These are phyloP conservation scores for Phytophthora aleatoria DNA, from an alignment of 352 stramenopile species.

Conservation along the genomic window DNA sequence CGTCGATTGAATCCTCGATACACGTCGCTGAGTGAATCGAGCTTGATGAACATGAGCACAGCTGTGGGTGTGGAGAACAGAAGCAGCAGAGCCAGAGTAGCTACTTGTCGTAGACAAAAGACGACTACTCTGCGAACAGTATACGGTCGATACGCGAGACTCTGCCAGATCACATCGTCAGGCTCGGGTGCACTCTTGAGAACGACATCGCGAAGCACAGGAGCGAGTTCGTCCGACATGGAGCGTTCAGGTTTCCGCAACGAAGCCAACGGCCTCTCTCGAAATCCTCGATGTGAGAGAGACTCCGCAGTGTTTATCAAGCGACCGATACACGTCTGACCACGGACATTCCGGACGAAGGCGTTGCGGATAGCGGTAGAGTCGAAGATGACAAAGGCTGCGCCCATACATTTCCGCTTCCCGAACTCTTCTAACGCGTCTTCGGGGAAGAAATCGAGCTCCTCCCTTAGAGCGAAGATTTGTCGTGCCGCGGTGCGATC, in stretches of 20 bases:
- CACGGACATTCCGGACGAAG: conserved; percentile 58
- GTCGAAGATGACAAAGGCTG: conserved; percentile 79
- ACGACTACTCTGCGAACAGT: conserved; percentile 42
- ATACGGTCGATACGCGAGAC: conserved; percentile 63
- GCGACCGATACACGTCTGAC: conserved; percentile 46
- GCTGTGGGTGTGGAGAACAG: conserved; percentile 80
- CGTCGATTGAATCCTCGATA: conserved; percentile 52
- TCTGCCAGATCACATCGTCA: conserved; percentile 80
- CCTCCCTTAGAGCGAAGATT: conserved; percentile 51
- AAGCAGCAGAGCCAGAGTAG: conserved; percentile 60
- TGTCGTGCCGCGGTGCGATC: conserved; percentile 23
- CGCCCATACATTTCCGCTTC: conserved; percentile 60
- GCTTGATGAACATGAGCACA: conserved; percentile 83
- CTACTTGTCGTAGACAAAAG: conserved; percentile 54
- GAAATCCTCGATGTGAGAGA: conserved; percentile 28
- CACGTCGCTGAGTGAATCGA: conserved; percentile 67
- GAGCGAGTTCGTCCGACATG: conserved; percentile 34
- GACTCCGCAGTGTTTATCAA: conserved; percentile 45
- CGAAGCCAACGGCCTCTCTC: conserved; percentile 19
- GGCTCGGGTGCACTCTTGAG: conserved; percentile 74
- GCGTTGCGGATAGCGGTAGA: conserved; percentile 59
- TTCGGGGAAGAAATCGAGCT: conserved; percentile 78
- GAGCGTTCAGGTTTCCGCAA: conserved; percentile 21
- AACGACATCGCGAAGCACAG: conserved; percentile 52
- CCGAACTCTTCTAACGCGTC: conserved; percentile 66